Conservation (phyloP, 2,329 filamentous ascomycete species). For the Beauveria pseudobassiana region DNA sequence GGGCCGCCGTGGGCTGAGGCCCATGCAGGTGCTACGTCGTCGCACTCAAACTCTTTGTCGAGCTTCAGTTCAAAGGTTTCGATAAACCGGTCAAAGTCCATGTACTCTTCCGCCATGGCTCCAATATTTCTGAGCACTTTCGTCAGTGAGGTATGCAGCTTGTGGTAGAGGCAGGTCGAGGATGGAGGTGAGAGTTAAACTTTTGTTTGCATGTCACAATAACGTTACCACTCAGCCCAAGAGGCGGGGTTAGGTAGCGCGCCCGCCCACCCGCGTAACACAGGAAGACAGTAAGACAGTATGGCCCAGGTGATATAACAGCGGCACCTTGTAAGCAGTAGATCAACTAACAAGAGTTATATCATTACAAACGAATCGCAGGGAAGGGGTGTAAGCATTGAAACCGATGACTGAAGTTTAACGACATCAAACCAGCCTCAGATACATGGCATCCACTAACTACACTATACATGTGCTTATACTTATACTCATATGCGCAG, state of each 20-base stretch:
- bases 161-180: background rate
- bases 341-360: background rate
- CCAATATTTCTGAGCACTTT: background rate
- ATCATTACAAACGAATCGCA: background rate
- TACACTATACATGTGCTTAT: background rate
- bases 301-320: background rate
- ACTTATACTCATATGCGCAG: background rate
- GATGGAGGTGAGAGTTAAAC: background rate
- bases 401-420: background rate
- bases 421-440: background rate
- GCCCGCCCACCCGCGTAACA: background rate
- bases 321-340: background rate
- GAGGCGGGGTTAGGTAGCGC: background rate
- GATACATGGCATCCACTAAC: background rate
- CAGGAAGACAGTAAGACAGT: background rate
- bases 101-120: conserved; percentile 5
- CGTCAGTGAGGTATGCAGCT: background rate
- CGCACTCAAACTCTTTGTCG: conserved; percentile 2
- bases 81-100: conserved; percentile 9
- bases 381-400: background rate
- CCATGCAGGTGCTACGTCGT: background rate
- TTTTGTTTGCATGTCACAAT: background rate
- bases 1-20: conserved; percentile 2
- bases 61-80: conserved; percentile 2
- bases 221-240: background rate